Base-by-base conservation (phyloP, 345 rosid genomes). In the Pugionium dolabratum region DNA sequence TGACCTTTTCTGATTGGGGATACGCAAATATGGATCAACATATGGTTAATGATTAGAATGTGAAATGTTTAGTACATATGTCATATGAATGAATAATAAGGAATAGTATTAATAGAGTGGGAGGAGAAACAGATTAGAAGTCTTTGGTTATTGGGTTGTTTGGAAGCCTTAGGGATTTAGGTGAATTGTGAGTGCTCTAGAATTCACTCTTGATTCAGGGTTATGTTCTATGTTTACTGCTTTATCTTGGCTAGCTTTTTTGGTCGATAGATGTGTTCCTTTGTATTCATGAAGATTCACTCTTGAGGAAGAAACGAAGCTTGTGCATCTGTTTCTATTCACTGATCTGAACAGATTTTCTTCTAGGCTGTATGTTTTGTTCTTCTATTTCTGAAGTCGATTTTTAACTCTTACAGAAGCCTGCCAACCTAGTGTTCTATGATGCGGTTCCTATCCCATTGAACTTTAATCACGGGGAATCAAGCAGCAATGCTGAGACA, bases 391-490 rank as follows among this genome's bases (percentile, higher is more conserved):
- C 49, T 70, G 32, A 53, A 27, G 29, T 8, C 8, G 4, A 6
- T 35, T 18, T 40, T 61, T 3, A 7, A 52, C 9, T 74, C 36
- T 62, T 62, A 54, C 82, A 88, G 97, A 79, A 66, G 70, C 62
- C 61, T 55, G 79, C 76, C 6, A 41, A 41, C 18, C 54, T 58
- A 33, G 65, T 52, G 64, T 67, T 76, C 26, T 67, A 75, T 67
- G 95, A 64, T 76, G 76, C 83, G 64, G 65, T 72, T 72, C 48
- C 73, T n/a, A 34, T 55, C 40, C 80, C 84, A 6, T 60, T 67
- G 64, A 81, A 79, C 71, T 79, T 78, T 75, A 66, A 69, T 62
- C 66, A 78, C 57, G 97, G 84, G 9, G 96, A 83, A 37, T 58
- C 86, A 26, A 84, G 89, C 78, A 82, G 76, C 62, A 63, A 74